Conservation (phyloP, 192 early-diverging fungal genomes). For the Rhizophlyctis rosea region DNA sequence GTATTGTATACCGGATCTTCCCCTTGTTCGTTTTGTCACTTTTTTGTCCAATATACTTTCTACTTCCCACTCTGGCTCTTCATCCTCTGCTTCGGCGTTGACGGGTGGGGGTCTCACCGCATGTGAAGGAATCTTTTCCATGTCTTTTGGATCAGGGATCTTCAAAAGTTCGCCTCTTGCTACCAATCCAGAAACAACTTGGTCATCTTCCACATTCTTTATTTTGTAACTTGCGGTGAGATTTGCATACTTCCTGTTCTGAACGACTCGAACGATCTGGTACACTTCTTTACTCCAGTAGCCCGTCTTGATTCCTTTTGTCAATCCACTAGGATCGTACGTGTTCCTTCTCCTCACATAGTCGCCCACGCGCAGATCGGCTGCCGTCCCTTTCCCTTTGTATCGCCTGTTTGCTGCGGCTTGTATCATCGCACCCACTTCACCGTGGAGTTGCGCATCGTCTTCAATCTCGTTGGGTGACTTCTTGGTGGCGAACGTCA, state of each 20-base stretch:
- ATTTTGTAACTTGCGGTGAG: not conserved
- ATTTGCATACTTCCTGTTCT: not conserved
- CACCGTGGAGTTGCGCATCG: not conserved
- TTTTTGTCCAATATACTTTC: slow-evolving; percentile 1
- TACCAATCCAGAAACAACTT: not conserved
- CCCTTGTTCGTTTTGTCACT: not conserved
- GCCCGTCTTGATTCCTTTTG: not conserved
- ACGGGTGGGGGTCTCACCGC: too few species aligned
- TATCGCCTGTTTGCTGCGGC: not conserved
- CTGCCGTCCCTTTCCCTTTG: not conserved
- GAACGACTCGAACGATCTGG: not conserved
- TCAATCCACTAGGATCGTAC: not conserved
- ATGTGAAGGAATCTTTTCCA: too few species aligned
- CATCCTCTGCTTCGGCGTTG: not conserved
- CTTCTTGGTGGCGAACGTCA: not conserved
- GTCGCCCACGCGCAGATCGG: not conserved
- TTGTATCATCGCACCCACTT: not conserved
- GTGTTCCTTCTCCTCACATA: not conserved
- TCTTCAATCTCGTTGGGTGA: not conserved
- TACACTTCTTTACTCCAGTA: not conserved
- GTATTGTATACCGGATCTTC: too few species aligned
- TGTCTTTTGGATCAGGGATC: not conserved
- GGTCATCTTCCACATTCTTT: not conserved
- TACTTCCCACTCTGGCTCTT: not conserved
- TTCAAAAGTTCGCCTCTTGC: not conserved